Evolutionary conservation across 768 basidiomycete species (phyloP).

Genomic region (Suillus americanus): DNA sequence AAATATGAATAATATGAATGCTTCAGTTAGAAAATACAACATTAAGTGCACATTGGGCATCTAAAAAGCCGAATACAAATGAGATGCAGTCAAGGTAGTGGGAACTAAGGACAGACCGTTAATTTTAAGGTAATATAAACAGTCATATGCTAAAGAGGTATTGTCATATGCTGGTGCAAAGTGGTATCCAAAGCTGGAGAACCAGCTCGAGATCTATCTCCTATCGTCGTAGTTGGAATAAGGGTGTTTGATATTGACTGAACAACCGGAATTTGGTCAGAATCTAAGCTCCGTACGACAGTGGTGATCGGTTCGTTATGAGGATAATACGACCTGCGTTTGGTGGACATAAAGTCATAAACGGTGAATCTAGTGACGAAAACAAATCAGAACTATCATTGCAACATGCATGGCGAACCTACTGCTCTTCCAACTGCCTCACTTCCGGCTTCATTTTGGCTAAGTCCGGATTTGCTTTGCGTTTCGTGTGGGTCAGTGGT

Average conservation of each 20-base stretch:
- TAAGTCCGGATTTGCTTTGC: conserved; percentile 82
- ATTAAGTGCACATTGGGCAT: conserved; percentile 1
- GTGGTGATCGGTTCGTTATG: conserved; percentile 65
- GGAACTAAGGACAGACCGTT: not conserved
- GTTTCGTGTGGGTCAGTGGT: conserved; percentile 91
- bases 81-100: not conserved
- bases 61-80: not conserved
- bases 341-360: conserved; percentile 77
- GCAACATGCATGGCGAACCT: conserved; percentile 25
- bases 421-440: conserved; percentile 93
- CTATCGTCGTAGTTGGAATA: conserved; percentile 42
- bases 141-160: conserved; percentile 31
- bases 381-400: conserved; percentile 1
- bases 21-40: conserved; percentile 7
- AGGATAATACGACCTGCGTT: conserved; percentile 84
- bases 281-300: conserved; percentile 28
- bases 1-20: conserved; percentile 1
- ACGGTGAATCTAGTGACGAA: conserved; percentile 68
- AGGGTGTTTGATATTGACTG: conserved; percentile 41
- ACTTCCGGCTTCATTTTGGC: conserved; percentile 91
- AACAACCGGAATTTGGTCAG: conserved; percentile 27
- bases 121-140: conserved; percentile 4
- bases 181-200: conserved; percentile 35
- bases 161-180: conserved; percentile 43
- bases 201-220: conserved; percentile 42